phyloP scores from a whole-genome alignment of 805 yeast genomes.

The Lipomyces sp. region DNA sequence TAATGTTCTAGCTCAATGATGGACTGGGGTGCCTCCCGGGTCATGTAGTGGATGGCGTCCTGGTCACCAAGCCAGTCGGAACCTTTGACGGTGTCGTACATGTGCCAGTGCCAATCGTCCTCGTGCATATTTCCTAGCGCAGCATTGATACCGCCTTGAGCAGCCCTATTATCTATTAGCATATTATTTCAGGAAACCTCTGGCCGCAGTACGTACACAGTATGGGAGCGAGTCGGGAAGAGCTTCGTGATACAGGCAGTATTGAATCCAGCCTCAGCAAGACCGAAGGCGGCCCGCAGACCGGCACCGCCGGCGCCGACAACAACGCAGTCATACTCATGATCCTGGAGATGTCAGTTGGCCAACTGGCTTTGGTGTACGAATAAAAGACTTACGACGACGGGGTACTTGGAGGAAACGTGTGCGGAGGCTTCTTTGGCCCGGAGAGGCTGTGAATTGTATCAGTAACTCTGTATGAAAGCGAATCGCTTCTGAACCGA shows the following conservation, averaged over 20 bases:
- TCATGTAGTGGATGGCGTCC: constrained; percentile 99
- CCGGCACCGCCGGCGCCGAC: constrained; percentile 99
- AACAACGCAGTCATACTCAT: constrained; percentile 96
- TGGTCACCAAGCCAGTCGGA: constrained; percentile 99
- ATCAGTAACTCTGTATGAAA: background rate
- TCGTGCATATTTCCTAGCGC: constrained; percentile 98
- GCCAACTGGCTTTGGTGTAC: no score
- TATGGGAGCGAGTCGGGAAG: constrained; percentile 97
- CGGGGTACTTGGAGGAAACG: constrained; percentile 75
- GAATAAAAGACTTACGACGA: constrained; percentile 51
- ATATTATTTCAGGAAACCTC: background rate
- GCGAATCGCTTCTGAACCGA: background rate
- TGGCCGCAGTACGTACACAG: constrained; percentile 55
- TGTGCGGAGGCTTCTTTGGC: constrained; percentile 57
- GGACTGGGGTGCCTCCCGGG: constrained; percentile 94
- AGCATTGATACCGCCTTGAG: constrained; percentile 99
- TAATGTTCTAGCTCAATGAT: constrained; percentile 96
- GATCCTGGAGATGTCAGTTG: constrained; percentile 55
- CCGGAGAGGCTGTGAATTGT: constrained; percentile 42
- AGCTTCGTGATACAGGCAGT: constrained; percentile 97
- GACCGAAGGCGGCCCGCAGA: constrained; percentile 95
- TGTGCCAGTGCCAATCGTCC: constrained; percentile 99
- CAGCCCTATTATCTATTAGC: constrained; percentile 56
- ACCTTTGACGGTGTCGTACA: constrained; percentile 99
- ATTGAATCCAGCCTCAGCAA: constrained; percentile 95